Conservation (phyloP, 2,329 filamentous ascomycete species). For the Monilinia fructigena region DNA sequence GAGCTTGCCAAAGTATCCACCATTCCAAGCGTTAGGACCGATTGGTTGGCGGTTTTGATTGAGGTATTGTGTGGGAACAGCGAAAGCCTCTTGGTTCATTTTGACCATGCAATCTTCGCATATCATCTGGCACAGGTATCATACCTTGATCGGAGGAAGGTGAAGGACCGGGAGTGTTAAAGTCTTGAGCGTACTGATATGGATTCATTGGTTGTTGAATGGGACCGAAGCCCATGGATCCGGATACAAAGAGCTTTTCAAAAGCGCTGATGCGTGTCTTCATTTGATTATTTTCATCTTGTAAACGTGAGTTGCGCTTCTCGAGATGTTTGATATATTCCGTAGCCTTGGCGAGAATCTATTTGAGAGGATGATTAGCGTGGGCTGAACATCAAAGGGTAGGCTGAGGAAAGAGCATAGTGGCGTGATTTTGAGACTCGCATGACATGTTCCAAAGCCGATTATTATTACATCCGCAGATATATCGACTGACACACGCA, state of each 20-base stretch:
- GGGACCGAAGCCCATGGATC: constrained; percentile 61
- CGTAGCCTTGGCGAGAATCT: constrained; percentile 83
- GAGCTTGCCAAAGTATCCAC: constrained; percentile 63
- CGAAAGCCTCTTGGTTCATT: constrained; percentile 39
- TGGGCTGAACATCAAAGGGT: not conserved
- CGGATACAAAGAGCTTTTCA: constrained; percentile 75
- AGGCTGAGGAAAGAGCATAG: not conserved
- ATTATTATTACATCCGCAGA: constrained; percentile 2
- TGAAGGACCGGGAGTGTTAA: constrained; percentile 35
- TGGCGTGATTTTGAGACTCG: constrained; percentile 23
- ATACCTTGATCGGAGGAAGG: constrained; percentile 51
- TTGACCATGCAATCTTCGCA: constrained; percentile 45
- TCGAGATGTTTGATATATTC: constrained; percentile 95
- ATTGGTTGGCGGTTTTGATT: constrained; percentile 52
- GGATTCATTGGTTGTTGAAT: constrained; percentile 49
- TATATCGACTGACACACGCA: constrained; percentile 8
- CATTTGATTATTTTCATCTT: constrained; percentile 77
- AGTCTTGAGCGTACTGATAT: constrained; percentile 38
- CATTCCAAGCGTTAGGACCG: constrained; percentile 55
- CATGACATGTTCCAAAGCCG: constrained; percentile 16
- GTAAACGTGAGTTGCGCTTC: constrained; percentile 78
- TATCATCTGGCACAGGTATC: constrained; percentile 65
- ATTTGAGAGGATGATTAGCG: constrained; percentile 21
- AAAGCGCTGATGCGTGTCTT: constrained; percentile 74
- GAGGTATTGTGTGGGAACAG: constrained; percentile 44